Percentiles rank a stretch among this genome's conserved stretches.
phyloP scores from a whole-genome alignment of 2,329 filamentous ascomycete species.

The Paramyrothecium roridum region DNA sequence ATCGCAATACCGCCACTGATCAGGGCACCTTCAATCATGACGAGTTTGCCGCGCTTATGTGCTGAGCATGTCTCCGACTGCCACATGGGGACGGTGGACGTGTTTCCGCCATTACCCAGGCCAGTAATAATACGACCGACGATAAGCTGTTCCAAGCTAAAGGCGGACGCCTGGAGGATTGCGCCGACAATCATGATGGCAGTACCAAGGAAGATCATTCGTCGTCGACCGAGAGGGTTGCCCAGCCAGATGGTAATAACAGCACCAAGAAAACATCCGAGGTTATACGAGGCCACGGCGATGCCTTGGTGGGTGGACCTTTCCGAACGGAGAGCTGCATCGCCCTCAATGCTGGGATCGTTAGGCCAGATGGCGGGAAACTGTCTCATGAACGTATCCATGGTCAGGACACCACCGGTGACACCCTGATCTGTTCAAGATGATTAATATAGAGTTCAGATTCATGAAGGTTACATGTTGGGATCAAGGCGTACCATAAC shows the following conservation, averaged over 20 bases:
- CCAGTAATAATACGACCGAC: conserved; percentile 57
- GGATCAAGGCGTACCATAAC: conserved; percentile 40
- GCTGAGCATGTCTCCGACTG: conserved; percentile 56
- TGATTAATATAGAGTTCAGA: conserved; percentile 9
- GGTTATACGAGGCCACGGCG: conserved; percentile 52
- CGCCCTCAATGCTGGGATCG: conserved; percentile 27
- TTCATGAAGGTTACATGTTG: not conserved
- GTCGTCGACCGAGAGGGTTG: conserved; percentile 57
- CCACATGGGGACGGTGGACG: conserved; percentile 57
- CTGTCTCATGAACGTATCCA: conserved; percentile 55
- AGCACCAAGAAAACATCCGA: conserved; percentile 62
- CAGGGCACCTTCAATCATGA: conserved; percentile 58
- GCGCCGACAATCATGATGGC: conserved; percentile 57
- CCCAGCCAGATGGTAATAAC: conserved; percentile 65
- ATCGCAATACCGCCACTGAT: conserved; percentile 56
- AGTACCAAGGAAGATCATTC: conserved; percentile 58
- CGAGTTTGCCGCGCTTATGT: conserved; percentile 56
- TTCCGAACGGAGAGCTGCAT: conserved; percentile 25
- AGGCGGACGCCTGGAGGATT: conserved; percentile 54
- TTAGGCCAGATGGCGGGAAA: conserved; percentile 51
- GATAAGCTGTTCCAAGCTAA: conserved; percentile 52
- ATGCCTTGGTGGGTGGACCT: conserved; percentile 53
- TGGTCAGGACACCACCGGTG: conserved; percentile 71
- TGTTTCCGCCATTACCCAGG: conserved; percentile 55
- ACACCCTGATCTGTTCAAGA: conserved; percentile 64